phyloP scores from a whole-genome alignment of 495 filamentous ascomycete genomes.

The Talaromyces ruber region DNA sequence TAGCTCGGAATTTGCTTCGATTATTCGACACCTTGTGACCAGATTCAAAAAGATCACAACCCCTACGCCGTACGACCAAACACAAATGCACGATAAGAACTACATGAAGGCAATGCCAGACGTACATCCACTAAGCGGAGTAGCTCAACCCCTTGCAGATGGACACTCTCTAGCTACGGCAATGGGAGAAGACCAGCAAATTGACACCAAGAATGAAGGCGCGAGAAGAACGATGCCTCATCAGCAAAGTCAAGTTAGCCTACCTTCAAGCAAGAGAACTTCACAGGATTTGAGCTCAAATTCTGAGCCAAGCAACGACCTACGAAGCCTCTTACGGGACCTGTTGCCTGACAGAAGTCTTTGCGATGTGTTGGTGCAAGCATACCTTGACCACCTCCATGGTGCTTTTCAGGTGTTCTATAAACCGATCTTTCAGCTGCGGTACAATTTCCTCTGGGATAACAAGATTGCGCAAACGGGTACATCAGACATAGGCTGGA shows the following conservation, averaged over 20 bases:
- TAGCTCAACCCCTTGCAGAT: not conserved
- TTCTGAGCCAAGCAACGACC: not conserved
- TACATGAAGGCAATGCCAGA: not conserved
- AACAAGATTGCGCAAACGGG: conserved; percentile 4
- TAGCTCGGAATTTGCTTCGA: conserved; percentile 9
- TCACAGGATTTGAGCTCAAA: not conserved
- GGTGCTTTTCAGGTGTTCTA: conserved; percentile 37
- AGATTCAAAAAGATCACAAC: not conserved
- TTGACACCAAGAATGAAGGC: not conserved
- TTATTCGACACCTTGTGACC: conserved; percentile 1
- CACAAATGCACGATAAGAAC: not conserved
- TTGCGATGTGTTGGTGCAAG: conserved; percentile 24
- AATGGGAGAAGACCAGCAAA: not conserved
- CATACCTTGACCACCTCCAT: conserved; percentile 35
- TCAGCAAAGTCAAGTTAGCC: not conserved
- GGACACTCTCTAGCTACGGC: not conserved
- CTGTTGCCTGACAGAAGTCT: not conserved
- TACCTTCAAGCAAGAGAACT: not conserved
- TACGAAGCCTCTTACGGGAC: not conserved
- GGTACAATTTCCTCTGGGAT: conserved; percentile 26
- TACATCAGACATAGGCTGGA: conserved; percentile 26
- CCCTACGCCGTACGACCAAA: not conserved
- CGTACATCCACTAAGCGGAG: not conserved
- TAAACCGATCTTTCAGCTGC: conserved; percentile 28
- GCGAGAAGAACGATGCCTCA: not conserved